Conservation (phyloP, 2,329 filamentous ascomycete genomes). For the Canariomyces notabilis region DNA sequence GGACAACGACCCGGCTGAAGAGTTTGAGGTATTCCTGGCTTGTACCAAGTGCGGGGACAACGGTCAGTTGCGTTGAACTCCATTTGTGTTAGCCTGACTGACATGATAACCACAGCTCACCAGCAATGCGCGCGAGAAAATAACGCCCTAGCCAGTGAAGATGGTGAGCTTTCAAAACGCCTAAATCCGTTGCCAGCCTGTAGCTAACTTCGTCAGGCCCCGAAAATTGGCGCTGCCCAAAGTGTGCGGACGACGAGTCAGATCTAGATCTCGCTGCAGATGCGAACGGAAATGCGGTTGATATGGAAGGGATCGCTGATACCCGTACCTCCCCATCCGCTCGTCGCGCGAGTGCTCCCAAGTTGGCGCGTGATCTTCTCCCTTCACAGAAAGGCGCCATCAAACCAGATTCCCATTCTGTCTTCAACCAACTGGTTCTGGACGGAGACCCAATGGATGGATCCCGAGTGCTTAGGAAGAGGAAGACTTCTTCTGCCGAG, state of each 20-base stretch:
- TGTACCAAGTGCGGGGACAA: slow-evolving; percentile 77
- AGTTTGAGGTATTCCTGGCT: slow-evolving; percentile 72
- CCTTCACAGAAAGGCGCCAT: slow-evolving; percentile 61
- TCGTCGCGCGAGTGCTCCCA: slow-evolving; percentile 56
- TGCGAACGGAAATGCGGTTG: slow-evolving; percentile 27
- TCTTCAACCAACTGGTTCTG: slow-evolving; percentile 68
- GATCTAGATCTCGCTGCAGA: slow-evolving; percentile 27
- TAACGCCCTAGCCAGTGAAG: slow-evolving; percentile 55
- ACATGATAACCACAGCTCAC: slow-evolving; percentile 61
- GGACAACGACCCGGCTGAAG: slow-evolving; percentile 74
- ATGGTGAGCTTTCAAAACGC: slow-evolving; percentile 46
- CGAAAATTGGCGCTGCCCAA: slow-evolving; percentile 48
- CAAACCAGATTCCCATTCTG: slow-evolving; percentile 67
- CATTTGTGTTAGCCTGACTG: slow-evolving; percentile 19
- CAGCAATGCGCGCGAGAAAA: slow-evolving; percentile 79
- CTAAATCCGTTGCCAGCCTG: background rate
- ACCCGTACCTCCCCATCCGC: slow-evolving; percentile 35
- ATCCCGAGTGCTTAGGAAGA: slow-evolving; percentile 72
- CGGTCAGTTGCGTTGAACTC: slow-evolving; percentile 52
- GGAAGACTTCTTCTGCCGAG: slow-evolving; percentile 72
- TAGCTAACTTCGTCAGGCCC: slow-evolving; percentile 33
- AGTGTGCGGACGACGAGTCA: slow-evolving; percentile 34
- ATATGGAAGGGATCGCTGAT: slow-evolving; percentile 19
- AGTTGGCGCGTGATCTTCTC: slow-evolving; percentile 65
- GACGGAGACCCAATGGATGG: slow-evolving; percentile 71